Percentiles rank a stretch among this genome's conserved stretches.
Evolutionary conservation across 106 monocot species (phyloP).

Genomic region (Vanilla planifolia): DNA sequence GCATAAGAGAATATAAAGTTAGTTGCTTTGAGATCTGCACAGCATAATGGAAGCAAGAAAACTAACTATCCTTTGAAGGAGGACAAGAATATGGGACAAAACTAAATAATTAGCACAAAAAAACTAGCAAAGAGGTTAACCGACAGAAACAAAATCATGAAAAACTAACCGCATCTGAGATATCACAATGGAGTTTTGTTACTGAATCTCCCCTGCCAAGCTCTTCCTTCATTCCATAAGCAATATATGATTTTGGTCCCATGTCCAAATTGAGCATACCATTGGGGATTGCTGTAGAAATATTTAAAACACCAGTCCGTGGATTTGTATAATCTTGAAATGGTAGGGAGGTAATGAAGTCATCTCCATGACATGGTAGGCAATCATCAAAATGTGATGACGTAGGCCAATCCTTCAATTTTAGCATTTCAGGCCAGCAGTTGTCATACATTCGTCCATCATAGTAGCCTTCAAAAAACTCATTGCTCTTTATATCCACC

Average conservation of each 20-base stretch:
- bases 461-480: constrained; percentile 60
- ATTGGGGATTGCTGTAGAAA: constrained; percentile 42
- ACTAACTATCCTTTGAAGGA: too few species aligned
- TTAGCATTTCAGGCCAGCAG: constrained; percentile 76
- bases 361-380: constrained; percentile 49
- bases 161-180: constrained; percentile 63
- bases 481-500: constrained; percentile 51
- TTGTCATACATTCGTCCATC: constrained; percentile 62
- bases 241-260: constrained; percentile 76
- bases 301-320: constrained; percentile 40
- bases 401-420: constrained; percentile 80
- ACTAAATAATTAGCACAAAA: background rate
- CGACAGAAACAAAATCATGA: background rate
- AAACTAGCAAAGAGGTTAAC: background rate
- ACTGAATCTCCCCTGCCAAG: constrained; percentile 81
- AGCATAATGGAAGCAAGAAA: constrained; percentile 1
- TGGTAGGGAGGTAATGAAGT: constrained; percentile 49
- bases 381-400: constrained; percentile 52
- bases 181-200: constrained; percentile 75
- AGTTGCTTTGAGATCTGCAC: too few species aligned
- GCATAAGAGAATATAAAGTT: too few species aligned
- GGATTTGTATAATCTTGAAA: constrained; percentile 65
- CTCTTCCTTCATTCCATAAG: constrained; percentile 67
- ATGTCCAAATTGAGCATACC: constrained; percentile 47
- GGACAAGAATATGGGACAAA: too few species aligned